Conservation (phyloP, 192 early-diverging fungal genomes). For the Entomortierella beljakovae region DNA sequence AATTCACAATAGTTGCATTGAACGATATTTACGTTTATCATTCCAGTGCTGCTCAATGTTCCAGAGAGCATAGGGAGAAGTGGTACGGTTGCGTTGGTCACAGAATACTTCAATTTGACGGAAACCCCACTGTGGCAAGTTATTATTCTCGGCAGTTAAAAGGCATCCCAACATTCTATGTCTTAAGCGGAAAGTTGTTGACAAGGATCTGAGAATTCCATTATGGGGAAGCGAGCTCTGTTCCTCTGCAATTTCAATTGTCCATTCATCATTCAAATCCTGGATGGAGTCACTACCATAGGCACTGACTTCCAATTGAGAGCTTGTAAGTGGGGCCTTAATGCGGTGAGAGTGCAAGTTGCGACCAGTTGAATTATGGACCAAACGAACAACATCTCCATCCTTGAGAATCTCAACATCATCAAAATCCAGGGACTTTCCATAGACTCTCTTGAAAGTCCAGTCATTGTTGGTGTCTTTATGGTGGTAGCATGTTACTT, state of each 20-base stretch:
- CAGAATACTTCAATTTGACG: conserved; percentile 93
- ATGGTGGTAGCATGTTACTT: conserved; percentile 94
- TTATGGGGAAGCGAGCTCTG: conserved; percentile 54
- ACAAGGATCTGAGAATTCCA: conserved; percentile 73
- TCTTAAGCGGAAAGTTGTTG: conserved; percentile 84
- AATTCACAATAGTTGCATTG: no score
- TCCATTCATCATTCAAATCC: conserved; percentile 94
- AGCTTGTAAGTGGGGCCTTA: conserved; percentile 77
- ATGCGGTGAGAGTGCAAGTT: conserved; percentile 92
- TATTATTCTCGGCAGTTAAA: conserved; percentile 77
- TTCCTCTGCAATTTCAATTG: conserved; percentile 84
- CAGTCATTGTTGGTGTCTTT: conserved; percentile 96
- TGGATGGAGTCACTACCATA: conserved; percentile 82
- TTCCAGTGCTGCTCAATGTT: conserved; percentile 93
- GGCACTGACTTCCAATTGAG: conserved; percentile 89
- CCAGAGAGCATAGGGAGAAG: conserved; percentile 86
- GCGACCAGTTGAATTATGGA: conserved; percentile 75
- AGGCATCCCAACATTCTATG: conserved; percentile 80
- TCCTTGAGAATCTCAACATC: conserved; percentile 73
- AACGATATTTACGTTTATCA: conserved; percentile 67
- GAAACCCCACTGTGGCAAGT: conserved; percentile 97
- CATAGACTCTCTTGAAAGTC: conserved; percentile 69
- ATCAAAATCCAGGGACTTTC: conserved; percentile 33
- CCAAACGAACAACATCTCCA: conserved; percentile 86
- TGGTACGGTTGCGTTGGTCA: conserved; percentile 70